Evolutionary conservation across 2,329 filamentous ascomycete genomes (phyloP).

Genomic region (Aspergillus tanneri): DNA sequence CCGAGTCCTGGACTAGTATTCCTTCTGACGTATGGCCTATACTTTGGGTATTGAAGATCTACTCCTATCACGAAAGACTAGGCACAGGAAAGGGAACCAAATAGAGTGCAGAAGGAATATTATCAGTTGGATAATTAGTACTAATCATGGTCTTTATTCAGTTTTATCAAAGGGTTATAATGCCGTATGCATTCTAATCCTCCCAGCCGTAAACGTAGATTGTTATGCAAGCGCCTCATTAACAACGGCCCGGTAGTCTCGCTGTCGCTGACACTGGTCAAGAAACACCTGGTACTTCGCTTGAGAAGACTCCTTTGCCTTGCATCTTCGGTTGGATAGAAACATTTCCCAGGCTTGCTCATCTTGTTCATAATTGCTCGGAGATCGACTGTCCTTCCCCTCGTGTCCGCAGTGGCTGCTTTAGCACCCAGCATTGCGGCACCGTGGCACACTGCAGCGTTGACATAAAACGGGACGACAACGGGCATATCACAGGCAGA

Average conservation of each 20-base stretch:
- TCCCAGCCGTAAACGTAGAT: too few relatives aligned
- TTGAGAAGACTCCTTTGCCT: slow-evolving; percentile 78
- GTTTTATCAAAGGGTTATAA: too few relatives aligned
- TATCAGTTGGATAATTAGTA: too few relatives aligned
- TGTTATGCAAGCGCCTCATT: slow-evolving; percentile 59
- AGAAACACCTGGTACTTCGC: slow-evolving; percentile 40
- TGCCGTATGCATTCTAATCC: too few relatives aligned
- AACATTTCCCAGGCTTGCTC: slow-evolving; percentile 86
- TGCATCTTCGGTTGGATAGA: slow-evolving; percentile 69
- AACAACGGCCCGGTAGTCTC: slow-evolving; percentile 74
- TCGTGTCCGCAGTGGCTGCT: slow-evolving; percentile 75
- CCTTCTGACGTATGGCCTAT: too few relatives aligned
- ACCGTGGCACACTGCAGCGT: slow-evolving; percentile 95
- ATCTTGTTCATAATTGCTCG: slow-evolving; percentile 98
- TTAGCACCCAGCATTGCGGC: slow-evolving; percentile 97
- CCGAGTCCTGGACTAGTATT: too few relatives aligned
- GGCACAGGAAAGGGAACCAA: too few relatives aligned
- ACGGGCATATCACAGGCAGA: slow-evolving; percentile 91
- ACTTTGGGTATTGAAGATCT: too few relatives aligned
- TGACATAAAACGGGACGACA: slow-evolving; percentile 86
- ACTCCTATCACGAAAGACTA: too few relatives aligned
- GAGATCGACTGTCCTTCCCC: slow-evolving; percentile 78
- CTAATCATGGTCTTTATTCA: too few relatives aligned
- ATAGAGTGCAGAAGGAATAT: too few relatives aligned
- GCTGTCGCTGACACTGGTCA: slow-evolving; percentile 84